A percentile compares a stretch with the other conserved stretches of the same genome.
Conservation (phyloP, 2,329 filamentous ascomycete genomes). For the Xylaria sp. region DNA sequence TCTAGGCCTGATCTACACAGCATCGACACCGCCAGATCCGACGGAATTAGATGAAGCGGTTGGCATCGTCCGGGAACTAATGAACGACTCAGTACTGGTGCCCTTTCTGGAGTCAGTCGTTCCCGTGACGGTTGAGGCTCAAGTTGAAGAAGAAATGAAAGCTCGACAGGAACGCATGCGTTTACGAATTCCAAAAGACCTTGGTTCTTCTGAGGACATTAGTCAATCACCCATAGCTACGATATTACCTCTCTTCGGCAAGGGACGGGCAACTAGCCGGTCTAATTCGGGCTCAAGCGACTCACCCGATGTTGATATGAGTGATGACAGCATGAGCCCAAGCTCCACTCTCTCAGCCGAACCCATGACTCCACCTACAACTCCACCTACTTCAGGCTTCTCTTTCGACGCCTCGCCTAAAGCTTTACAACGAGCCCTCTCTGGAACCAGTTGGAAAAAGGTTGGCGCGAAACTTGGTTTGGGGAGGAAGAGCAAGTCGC, state of each 20-base stretch:
- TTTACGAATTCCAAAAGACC: constrained; percentile 53
- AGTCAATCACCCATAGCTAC: constrained; percentile 57
- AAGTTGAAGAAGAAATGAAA: constrained; percentile 53
- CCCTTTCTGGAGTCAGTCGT: constrained; percentile 83
- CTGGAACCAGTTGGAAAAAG: constrained; percentile 71
- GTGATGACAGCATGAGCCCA: constrained; percentile 73
- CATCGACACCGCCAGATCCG: constrained; percentile 74
- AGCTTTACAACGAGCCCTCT: constrained; percentile 64
- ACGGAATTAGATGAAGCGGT: constrained; percentile 83
- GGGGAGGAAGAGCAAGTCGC: constrained; percentile 62
- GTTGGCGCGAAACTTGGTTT: constrained; percentile 70
- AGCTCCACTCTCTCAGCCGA: constrained; percentile 66
- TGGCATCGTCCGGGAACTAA: constrained; percentile 89
- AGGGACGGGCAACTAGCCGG: constrained; percentile 52
- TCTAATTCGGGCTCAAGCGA: constrained; percentile 60
- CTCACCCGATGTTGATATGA: constrained; percentile 60
- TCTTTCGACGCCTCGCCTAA: constrained; percentile 62
- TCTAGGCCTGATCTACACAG: constrained; percentile 68
- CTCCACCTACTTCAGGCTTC: constrained; percentile 72
- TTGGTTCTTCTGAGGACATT: constrained; percentile 51
- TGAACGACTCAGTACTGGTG: constrained; percentile 95
- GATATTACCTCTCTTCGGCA: constrained; percentile 56
- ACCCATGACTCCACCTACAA: constrained; percentile 79
- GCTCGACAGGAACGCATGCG: constrained; percentile 53
- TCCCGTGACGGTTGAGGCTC: constrained; percentile 51